A percentile compares a stretch with the other conserved stretches of the same genome.
Evolutionary conservation across 2,329 filamentous ascomycete genomes (phyloP).

Genomic region (Colletotrichum abscissum): DNA sequence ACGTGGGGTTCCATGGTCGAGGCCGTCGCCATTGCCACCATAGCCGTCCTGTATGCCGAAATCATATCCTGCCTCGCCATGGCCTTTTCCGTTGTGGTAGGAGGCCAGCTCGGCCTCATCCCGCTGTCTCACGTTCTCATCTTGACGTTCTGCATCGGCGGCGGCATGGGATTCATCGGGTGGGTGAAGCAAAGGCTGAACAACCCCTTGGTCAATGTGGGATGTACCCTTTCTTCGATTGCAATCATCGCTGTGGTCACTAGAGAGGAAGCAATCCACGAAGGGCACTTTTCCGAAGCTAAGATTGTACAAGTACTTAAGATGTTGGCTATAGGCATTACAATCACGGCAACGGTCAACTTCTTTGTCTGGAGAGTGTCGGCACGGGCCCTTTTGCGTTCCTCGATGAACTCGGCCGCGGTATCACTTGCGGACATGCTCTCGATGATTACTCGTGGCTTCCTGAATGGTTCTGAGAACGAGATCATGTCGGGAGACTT

Average conservation of each 20-base stretch:
- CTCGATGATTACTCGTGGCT: constrained; percentile 83
- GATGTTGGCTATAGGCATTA: constrained; percentile 84
- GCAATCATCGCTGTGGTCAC: constrained; percentile 91
- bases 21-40: constrained; percentile 79
- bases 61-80: constrained; percentile 85
- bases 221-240: constrained; percentile 86
- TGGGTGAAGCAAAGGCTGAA: constrained; percentile 87
- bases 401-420: constrained; percentile 79
- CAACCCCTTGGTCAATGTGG: constrained; percentile 84
- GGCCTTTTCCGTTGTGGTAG: constrained; percentile 76
- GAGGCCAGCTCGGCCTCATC: constrained; percentile 72
- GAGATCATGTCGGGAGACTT: constrained; percentile 78
- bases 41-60: constrained; percentile 78
- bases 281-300: constrained; percentile 81
- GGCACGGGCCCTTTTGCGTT: constrained; percentile 78
- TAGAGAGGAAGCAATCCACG: constrained; percentile 89
- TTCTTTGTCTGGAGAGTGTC: constrained; percentile 82
- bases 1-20: constrained; percentile 91
- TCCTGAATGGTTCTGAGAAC: constrained; percentile 84
- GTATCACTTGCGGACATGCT: constrained; percentile 84
- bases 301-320: constrained; percentile 87
- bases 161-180: constrained; percentile 86
- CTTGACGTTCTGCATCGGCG: constrained; percentile 85
- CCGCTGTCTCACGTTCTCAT: constrained; percentile 82
- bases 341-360: constrained; percentile 78